Conservation (phyloP, 441 rosid genomes). For the Adansonia madagascariensis region DNA sequence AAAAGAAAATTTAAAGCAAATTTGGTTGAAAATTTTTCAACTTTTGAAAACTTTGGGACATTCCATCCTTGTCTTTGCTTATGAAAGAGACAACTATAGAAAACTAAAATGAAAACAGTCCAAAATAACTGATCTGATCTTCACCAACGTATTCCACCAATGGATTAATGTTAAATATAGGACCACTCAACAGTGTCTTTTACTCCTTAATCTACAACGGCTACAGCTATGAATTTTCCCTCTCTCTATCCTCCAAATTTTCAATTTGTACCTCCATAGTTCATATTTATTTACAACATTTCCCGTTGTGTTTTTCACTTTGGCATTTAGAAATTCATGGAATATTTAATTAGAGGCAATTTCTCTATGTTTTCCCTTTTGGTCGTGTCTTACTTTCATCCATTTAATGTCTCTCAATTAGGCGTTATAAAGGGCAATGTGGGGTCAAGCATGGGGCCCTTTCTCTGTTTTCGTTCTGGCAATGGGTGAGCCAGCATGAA, state of each 20-base stretch:
- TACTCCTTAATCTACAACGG: background rate
- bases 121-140: slow-evolving; percentile 22
- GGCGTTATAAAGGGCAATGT: background rate
- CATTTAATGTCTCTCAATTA: slow-evolving; percentile 7
- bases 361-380: background rate
- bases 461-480: background rate
- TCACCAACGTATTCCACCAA: slow-evolving; percentile 9
- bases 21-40: slow-evolving; percentile 14
- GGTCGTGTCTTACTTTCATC: background rate
- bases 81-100: background rate
- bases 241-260: slow-evolving; percentile 3
- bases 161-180: background rate
- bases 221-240: background rate
- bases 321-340: background rate
- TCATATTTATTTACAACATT: background rate
- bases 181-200: slow-evolving; percentile 6
- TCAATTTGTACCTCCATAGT: background rate
- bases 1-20: slow-evolving; percentile 1
- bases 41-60: background rate
- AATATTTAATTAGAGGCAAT: background rate
- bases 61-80: background rate
- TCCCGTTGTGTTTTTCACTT: background rate
- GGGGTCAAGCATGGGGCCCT: slow-evolving; percentile 13
- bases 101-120: slow-evolving; percentile 15
- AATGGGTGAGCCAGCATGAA: background rate